Percentiles rank a stretch among this genome's conserved stretches.
Evolutionary conservation across 139 green algal genomes (phyloP).

Genomic region (Nannochloris sp.): DNA sequence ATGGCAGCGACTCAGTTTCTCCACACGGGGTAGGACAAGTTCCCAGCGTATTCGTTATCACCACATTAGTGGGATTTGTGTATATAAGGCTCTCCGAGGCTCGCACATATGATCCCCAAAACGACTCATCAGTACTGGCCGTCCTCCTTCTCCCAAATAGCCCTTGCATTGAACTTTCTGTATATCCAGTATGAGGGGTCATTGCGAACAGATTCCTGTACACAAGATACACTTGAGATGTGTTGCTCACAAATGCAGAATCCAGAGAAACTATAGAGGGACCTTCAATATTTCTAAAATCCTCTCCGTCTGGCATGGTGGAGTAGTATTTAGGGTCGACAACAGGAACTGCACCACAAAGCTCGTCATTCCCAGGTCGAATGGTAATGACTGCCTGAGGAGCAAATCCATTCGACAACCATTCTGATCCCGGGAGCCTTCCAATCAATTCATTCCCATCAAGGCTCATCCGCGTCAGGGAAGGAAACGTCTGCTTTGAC

Average conservation of each 20-base stretch:
- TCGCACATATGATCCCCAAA: not conserved
- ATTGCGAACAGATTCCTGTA: slow-evolving; percentile 6
- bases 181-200: not conserved
- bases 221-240: slow-evolving; percentile 10
- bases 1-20: slow-evolving; percentile 1
- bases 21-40: slow-evolving; percentile 14
- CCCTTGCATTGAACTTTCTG: too few relatives aligned
- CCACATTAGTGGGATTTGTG: slow-evolving; percentile 5
- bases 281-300: not conserved
- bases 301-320: not conserved
- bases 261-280: not conserved
- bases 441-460: slow-evolving; percentile 9
- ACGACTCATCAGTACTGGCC: too few relatives aligned
- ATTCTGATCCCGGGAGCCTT: not conserved
- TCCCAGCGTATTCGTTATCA: slow-evolving; percentile 27
- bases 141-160: too few relatives aligned
- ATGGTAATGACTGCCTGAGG: slow-evolving; percentile 6
- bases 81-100: not conserved
- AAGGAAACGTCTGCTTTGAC: slow-evolving; percentile 6
- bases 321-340: slow-evolving; percentile 3
- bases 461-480: slow-evolving; percentile 10
- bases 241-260: not conserved
- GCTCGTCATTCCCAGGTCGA: slow-evolving; percentile 3
- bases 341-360: slow-evolving; percentile 8
- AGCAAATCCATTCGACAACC: not conserved